Conservation (phyloP, 2,329 filamentous ascomycete genomes). For the Tolypocladium pustulatum region DNA sequence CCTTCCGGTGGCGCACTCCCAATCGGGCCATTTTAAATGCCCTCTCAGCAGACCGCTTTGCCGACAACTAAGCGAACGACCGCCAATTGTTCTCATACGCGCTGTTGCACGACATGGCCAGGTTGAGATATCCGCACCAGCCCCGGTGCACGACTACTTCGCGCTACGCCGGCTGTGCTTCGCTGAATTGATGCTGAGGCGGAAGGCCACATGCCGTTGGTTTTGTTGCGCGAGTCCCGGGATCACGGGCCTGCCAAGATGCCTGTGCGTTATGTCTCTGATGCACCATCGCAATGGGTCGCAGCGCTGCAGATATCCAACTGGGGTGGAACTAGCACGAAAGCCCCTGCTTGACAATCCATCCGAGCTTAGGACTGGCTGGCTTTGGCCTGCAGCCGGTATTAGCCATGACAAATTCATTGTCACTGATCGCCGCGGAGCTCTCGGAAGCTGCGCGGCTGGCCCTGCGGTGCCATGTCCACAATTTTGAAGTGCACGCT, state of each 20-base stretch:
- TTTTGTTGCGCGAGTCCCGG: neutral
- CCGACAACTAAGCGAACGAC: neutral
- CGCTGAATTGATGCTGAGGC: neutral
- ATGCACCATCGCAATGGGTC: neutral
- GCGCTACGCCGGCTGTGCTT: neutral
- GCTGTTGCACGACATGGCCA: neutral
- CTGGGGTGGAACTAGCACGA: neutral
- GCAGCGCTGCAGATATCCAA: neutral
- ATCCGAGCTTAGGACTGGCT: neutral
- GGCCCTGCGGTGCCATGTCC: neutral
- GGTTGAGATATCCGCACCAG: neutral
- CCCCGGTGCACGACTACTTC: neutral
- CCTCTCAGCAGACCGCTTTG: neutral
- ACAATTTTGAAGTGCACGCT: neutral
- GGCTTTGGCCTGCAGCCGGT: neutral
- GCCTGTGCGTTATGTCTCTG: neutral
- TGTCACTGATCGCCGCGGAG: neutral
- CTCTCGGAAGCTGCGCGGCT: neutral
- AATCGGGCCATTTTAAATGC: neutral
- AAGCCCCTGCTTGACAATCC: neutral
- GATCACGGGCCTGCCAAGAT: neutral
- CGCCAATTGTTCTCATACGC: neutral
- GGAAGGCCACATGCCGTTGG: neutral
- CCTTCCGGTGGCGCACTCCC: neutral
- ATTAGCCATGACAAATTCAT: neutral